These are phyloP conservation scores for Boletus pseudo-olivaceus DNA, from an alignment of 768 basidiomycete genomes.

Conservation along the genomic window DNA sequence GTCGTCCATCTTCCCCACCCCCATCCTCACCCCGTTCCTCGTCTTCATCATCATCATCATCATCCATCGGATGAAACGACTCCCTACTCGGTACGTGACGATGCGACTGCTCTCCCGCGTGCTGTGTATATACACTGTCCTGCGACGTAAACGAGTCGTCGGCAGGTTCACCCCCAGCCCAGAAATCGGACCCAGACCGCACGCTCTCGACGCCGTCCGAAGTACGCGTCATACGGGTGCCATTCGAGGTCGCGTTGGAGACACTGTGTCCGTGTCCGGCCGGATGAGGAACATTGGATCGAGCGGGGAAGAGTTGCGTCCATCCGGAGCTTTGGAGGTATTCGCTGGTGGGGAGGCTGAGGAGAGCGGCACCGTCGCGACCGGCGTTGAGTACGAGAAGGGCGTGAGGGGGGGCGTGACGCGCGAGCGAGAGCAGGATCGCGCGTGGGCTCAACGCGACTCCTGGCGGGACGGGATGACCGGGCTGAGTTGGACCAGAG, in stretches of 20 bases:
- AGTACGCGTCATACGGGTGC: conserved; percentile 2
- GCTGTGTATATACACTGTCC: conserved; percentile 15
- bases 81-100: conserved; percentile 21
- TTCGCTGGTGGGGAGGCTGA: conserved; percentile 78
- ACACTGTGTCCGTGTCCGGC: conserved; percentile 18
- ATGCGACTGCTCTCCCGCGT: conserved; percentile 5
- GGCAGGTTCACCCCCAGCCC: conserved; percentile 43
- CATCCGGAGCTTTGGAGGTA: conserved; percentile 86
- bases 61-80: conserved; percentile 33
- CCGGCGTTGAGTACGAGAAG: conserved; percentile 84
- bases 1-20: conserved; percentile 14
- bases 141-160: conserved; percentile 20
- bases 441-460: conserved; percentile 64
- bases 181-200: conserved; percentile 74
- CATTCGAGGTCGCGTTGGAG: conserved; percentile 18
- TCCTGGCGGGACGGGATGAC: conserved; percentile 38
- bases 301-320: conserved; percentile 34
- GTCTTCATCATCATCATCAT: conserved; percentile 13
- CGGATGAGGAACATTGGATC: background rate
- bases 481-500: background rate
- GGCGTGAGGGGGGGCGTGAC: conserved; percentile 66
- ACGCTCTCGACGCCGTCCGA: conserved; percentile 41
- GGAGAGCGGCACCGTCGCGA: conserved; percentile 71
- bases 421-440: conserved; percentile 69
- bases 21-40: conserved; percentile 3